A percentile compares a stretch with the other conserved stretches of the same genome.
phyloP scores from a whole-genome alignment of 306 rosid species.

The barrel medic (Medicago truncatula) region MtrunA17r5.0-ANR NC_053045.1:47552001-47552500 shows the following conservation, averaged over 20 bases:
- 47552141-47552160: conserved; percentile 40
- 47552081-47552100: conserved; percentile 15
- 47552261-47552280: conserved; percentile 93
- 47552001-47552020: not conserved
- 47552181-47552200: conserved; percentile 85
- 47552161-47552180: conserved; percentile 71
- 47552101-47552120: conserved; percentile 22
- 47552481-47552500: conserved; percentile 93
- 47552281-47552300: conserved; percentile 94
- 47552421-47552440: conserved; percentile 43
- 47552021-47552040: conserved; percentile 28
- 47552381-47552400: conserved; percentile 30
- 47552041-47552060: conserved; percentile 8
- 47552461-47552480: conserved; percentile 91
- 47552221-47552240: conserved; percentile 98
- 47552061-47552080: not conserved
- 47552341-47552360: conserved; percentile 24
- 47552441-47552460: conserved; percentile 96
- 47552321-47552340: conserved; percentile 72
- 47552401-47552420: conserved; percentile 18
- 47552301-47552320: conserved; percentile 92
- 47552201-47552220: conserved; percentile 90
- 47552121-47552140: conserved; percentile 8
- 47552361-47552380: not conserved
- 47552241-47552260: conserved; percentile 94